Evolutionary conservation across 2,329 filamentous ascomycete genomes (phyloP).

Genomic region (Endoconidiophora polonica): DNA sequence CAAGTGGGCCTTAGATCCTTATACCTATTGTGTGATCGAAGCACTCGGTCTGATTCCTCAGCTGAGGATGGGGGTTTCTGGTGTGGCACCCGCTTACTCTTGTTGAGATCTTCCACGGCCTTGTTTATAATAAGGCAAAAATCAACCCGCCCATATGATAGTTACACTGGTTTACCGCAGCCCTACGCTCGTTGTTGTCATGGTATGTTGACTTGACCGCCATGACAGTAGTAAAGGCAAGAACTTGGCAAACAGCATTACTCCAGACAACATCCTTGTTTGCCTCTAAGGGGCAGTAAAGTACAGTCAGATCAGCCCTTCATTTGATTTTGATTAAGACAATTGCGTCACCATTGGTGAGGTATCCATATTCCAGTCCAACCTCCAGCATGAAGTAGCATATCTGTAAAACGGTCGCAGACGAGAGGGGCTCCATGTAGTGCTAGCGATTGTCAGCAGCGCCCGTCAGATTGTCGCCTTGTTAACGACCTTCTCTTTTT

Average conservation of each 20-base stretch:
- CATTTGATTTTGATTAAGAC: conserved; percentile 26
- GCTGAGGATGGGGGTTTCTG: too few relatives aligned
- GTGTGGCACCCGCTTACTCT: too few relatives aligned
- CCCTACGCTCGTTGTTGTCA: too few relatives aligned
- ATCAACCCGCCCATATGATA: too few relatives aligned
- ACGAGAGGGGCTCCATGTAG: conserved; percentile 21
- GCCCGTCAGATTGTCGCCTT: conserved; percentile 17
- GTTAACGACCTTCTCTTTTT: conserved; percentile 20
- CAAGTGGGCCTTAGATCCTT: too few relatives aligned
- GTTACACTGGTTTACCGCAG: too few relatives aligned
- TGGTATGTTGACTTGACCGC: too few relatives aligned
- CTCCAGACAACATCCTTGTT: background rate
- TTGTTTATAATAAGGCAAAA: too few relatives aligned
- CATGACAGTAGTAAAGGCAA: background rate
- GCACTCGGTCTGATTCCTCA: too few relatives aligned
- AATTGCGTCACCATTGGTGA: conserved; percentile 27
- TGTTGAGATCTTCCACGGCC: too few relatives aligned
- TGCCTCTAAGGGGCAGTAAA: background rate
- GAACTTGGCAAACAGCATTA: background rate
- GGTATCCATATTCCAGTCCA: conserved; percentile 26
- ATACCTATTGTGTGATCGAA: too few relatives aligned
- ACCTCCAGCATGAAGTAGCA: conserved; percentile 33
- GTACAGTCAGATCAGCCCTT: conserved; percentile 6
- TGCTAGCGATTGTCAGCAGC: conserved; percentile 20
- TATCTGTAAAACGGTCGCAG: conserved; percentile 13